Evolutionary conservation across 1,284 basidiomycete species (phyloP), one percentile per base, ranked within the genome.

Genomic region (Cryptococcus sp.): DNA sequence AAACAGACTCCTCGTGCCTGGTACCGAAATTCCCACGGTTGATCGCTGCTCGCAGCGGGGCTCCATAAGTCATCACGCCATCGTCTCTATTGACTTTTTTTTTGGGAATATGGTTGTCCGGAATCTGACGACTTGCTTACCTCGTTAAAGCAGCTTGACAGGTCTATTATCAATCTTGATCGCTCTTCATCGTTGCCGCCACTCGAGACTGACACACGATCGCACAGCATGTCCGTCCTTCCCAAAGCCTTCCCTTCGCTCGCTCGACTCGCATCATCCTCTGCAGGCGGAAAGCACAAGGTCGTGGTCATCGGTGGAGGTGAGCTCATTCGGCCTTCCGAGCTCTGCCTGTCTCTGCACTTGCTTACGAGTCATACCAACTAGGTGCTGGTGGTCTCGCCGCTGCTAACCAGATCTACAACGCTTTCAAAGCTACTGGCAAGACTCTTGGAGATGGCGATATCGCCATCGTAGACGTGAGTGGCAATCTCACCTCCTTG

Each of bases 321-420:
- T 76, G 39, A 57, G 75, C 72, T 46, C 29, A n/a, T 54, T 54
- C 43, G 50, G 40, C 48, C 20, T 37, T 38, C 49, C 52, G 48
- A 46, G 25, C 22, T 22, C 20, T 1, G 22, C 43, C 25, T 44
- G n/a, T 6, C 15, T 15, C 26, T 40, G 16, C 11, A 20, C 29
- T 11, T 34, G 22, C 46, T 46, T 19, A 43, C 38, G 15, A n/a
- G 23, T 44, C 16, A 22, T 13, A 41, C 19, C 10, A 2, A 5
- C n/a, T 29, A 91, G 90, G 90, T 51, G 86, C 86, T 20, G 91
- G 83, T 47, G 91, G 91, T 47, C 77, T 93, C 54, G 82, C 85
- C 44, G 86, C 87, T 46, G 90, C 91, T 48, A 86, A 88, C 73
- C 91, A 94, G 78, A 85, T 98, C 46, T 89, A 88, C 76, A 83